Evolutionary conservation across 2,329 filamentous ascomycete genomes (phyloP).

Genomic region (Fusarium gaditjirri): DNA sequence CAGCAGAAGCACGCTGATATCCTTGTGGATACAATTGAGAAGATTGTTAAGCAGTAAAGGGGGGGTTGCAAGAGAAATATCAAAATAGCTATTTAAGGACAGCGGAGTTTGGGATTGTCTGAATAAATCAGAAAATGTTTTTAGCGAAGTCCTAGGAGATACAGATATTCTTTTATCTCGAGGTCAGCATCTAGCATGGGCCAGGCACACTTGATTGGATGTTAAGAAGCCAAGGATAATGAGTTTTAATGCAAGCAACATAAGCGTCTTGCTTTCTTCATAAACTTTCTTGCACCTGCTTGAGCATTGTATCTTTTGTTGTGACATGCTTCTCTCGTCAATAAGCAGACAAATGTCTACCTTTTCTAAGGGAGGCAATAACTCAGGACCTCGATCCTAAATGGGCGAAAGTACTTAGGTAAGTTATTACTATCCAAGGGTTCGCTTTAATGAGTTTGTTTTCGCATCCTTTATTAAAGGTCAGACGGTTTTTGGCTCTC

Average conservation of each 20-base stretch:
- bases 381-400: neutral
- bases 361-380: neutral
- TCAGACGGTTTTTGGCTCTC: neutral
- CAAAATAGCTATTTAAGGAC: constrained; percentile 7
- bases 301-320: neutral
- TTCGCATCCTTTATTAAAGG: neutral
- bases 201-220: neutral
- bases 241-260: constrained; percentile 9
- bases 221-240: neutral
- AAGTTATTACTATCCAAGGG: neutral
- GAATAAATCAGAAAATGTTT: constrained; percentile 3
- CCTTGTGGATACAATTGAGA: constrained; percentile 81
- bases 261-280: neutral
- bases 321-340: neutral
- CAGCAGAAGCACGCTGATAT: constrained; percentile 92
- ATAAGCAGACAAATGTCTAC: neutral
- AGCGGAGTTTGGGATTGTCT: constrained; percentile 23
- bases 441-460: neutral
- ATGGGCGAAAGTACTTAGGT: neutral
- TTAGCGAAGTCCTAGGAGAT: constrained; percentile 9
- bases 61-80: neutral
- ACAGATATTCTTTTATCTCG: constrained; percentile 2
- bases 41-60: constrained; percentile 66
- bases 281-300: neutral
- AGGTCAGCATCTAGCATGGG: neutral